Evolutionary conservation across 306 rosid genomes (phyloP).

Genomic region (Hylodesmum podocarpum): DNA sequence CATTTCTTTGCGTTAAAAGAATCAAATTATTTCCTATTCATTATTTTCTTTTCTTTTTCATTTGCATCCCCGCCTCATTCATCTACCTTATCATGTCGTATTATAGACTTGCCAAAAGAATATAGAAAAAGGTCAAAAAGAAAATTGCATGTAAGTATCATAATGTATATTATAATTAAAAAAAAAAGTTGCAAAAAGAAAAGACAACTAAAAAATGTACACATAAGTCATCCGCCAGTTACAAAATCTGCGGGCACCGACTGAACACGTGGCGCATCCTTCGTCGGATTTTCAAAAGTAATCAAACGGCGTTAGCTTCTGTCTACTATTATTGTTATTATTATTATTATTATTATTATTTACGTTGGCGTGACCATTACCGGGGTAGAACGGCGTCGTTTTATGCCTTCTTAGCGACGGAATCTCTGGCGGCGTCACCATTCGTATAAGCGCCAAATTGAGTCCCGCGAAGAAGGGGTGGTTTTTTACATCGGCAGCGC

Average conservation of each 20-base stretch:
- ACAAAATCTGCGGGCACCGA: constrained; percentile 48
- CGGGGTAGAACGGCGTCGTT: constrained; percentile 44
- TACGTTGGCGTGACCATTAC: neutral
- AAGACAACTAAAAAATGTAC: constrained; percentile 57
- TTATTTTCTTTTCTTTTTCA: no score
- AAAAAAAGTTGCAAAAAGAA: neutral
- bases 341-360: no score
- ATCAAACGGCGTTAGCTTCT: constrained; percentile 44
- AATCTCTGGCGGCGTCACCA: constrained; percentile 67
- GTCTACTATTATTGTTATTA: no score
- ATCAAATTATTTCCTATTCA: neutral
- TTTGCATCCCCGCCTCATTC: neutral
- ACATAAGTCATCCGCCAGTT: constrained; percentile 50
- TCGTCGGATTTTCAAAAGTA: constrained; percentile 38
- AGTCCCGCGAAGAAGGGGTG: constrained; percentile 75
- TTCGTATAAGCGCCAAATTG: constrained; percentile 71
- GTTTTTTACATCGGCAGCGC: constrained; percentile 83
- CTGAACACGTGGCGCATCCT: constrained; percentile 53
- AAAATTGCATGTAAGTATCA: neutral
- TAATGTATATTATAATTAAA: neutral
- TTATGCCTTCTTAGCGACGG: constrained; percentile 45
- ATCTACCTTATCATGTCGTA: neutral
- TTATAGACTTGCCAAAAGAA: neutral
- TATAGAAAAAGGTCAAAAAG: neutral
- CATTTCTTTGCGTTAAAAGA: neutral